Evolutionary conservation across 2,329 filamentous ascomycete species (phyloP).

Genomic region (Xylaria sp.): DNA sequence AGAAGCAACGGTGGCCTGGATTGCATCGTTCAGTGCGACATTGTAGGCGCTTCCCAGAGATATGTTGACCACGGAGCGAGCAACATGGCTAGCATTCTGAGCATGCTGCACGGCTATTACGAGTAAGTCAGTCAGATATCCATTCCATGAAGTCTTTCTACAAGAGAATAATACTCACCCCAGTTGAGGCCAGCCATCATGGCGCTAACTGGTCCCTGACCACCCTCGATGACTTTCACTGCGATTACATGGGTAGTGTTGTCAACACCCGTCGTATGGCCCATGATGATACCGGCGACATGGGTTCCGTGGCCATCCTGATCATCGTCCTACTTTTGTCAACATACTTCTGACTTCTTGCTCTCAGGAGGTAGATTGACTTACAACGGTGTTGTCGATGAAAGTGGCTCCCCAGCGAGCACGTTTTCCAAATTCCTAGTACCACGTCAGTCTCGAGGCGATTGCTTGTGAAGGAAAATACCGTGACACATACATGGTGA

Average conservation of each 20-base stretch:
- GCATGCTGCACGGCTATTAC: conserved; percentile 26
- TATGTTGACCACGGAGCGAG: conserved; percentile 29
- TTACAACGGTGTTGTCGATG: conserved; percentile 21
- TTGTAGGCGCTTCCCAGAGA: conserved; percentile 23
- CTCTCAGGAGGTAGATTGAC: neutral
- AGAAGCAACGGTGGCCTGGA: conserved; percentile 18
- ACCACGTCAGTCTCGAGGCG: conserved; percentile 4
- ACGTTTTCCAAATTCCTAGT: conserved; percentile 26
- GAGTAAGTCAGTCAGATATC: conserved; percentile 7
- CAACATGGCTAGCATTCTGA: conserved; percentile 15
- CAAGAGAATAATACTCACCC: conserved; percentile 19
- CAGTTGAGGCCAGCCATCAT: conserved; percentile 27
- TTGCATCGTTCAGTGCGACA: conserved; percentile 21
- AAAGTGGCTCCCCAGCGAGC: conserved; percentile 28
- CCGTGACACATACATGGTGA: conserved; percentile 19
- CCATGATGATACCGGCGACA: conserved; percentile 26
- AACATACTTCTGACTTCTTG: neutral
- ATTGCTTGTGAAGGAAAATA: neutral
- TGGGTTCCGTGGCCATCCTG: conserved; percentile 29
- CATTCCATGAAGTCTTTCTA: neutral
- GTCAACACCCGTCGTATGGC: conserved; percentile 27
- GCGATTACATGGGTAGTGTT: conserved; percentile 27
- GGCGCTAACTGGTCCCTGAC: neutral
- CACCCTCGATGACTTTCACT: conserved; percentile 26
- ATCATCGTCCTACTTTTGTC: conserved; percentile 22